A percentile compares a stretch with the other conserved stretches of the same genome.
These are phyloP conservation scores for Thermoascus crustaceus DNA, from an alignment of 2,329 filamentous ascomycete species.

Conservation along the genomic window DNA sequence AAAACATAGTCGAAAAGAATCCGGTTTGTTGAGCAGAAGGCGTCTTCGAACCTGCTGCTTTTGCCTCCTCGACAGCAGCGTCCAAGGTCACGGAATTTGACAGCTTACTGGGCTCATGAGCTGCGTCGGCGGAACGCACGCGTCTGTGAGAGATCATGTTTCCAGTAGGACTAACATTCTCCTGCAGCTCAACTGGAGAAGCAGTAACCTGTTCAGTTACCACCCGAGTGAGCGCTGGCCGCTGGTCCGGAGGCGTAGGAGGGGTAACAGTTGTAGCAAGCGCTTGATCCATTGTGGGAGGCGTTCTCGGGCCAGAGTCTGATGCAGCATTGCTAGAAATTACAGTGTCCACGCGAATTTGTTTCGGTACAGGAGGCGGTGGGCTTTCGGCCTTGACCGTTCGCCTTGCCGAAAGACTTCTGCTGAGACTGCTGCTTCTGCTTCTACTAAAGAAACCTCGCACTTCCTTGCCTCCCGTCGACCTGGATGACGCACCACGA, in stretches of 20 bases:
- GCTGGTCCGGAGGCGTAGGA: slow-evolving; percentile 51
- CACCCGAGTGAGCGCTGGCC: slow-evolving; percentile 25
- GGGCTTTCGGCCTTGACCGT: slow-evolving; percentile 19
- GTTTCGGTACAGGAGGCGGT: slow-evolving; percentile 25
- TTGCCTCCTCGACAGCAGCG: slow-evolving; percentile 61
- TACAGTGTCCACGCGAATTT: slow-evolving; percentile 18
- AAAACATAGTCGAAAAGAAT: slow-evolving; percentile 92
- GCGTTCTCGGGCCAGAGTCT: slow-evolving; percentile 19
- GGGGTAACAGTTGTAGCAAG: slow-evolving; percentile 56
- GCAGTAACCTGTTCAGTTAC: slow-evolving; percentile 25
- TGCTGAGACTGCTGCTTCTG: slow-evolving; percentile 28
- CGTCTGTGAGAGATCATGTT: slow-evolving; percentile 68
- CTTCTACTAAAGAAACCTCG: slow-evolving; percentile 32
- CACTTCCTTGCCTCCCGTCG: slow-evolving; percentile 33
- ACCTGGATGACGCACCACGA: slow-evolving; percentile 34
- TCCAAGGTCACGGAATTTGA: slow-evolving; percentile 68
- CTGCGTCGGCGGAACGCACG: slow-evolving; percentile 48
- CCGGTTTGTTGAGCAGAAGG: slow-evolving; percentile 47
- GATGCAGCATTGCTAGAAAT: slow-evolving; percentile 1
- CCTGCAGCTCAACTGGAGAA: no score
- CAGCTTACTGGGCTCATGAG: slow-evolving; percentile 70
- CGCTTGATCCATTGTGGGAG: slow-evolving; percentile 23
- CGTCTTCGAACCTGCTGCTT: slow-evolving; percentile 43
- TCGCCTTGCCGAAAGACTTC: slow-evolving; percentile 27
- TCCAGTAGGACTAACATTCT: slow-evolving; percentile 56